Base-by-base conservation (phyloP, 768 basidiomycete species). In the Serendipita sp. region DNA sequence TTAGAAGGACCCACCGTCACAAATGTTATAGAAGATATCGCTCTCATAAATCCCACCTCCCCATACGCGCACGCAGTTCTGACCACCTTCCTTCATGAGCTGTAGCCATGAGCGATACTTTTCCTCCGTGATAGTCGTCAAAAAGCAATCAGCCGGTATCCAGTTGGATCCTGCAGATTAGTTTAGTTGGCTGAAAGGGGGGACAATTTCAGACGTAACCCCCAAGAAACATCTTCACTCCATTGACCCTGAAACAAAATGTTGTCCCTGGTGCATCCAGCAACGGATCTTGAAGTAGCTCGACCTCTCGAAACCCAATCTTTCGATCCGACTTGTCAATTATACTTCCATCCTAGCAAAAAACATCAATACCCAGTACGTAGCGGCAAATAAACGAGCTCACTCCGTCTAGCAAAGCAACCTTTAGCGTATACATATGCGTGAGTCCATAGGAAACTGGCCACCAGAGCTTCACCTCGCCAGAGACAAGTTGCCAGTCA, bases 11-110 rank as follows among this genome's bases (percentile, higher is more conserved):
- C 63, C 34, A 84, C 86, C 84, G 69, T 90, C 88, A 66, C 88
- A 90, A 28, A 85, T 83, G 65, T 88, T 80, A 71, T 95, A 96
- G 73, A 97, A 94, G 33, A 73, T 73, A 64, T 90, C 86, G 3
- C 79, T 71, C 70, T 90, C 88, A 72, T 95, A 96, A 53, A 93
- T 81, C 0, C 94, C 94, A 13, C 94, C 94, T 61, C 89, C 94
- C 94, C 94, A 97, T 7, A 96, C 83, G 48, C 94, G 82, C 38
- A 95, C 74, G 89, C 92, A 95, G 70, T 92, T 95, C 72, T 95
- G 94, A 68, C 95, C 94, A 3, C 94, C 95, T 56, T 89, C 79
- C 3, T 90, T 82, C 51, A 95, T 74, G 2, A 97, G 79, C 65
- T 90, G 79, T 4, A 97, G 77, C 95, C 91, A 96, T 5, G 76